These are phyloP conservation scores for Blastobotrys capitulatus DNA, from an alignment of 1,139 yeast genomes.

Conservation along the genomic window DNA sequence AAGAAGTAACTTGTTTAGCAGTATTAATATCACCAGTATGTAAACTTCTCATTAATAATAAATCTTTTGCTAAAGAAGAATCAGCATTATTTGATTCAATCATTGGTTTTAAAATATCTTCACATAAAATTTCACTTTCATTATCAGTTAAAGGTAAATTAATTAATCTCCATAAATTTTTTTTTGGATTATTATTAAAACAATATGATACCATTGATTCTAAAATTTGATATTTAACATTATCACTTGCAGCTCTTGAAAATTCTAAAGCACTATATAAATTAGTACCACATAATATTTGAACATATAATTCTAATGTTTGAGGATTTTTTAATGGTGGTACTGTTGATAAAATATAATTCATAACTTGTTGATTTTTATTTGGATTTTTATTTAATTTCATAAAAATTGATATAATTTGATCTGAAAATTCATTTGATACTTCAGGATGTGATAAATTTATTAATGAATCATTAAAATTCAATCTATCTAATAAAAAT, in stretches of 20 bases:
- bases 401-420: conserved; percentile 19
- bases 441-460: conserved; percentile 24
- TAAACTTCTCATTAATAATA: conserved; percentile 21
- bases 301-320: conserved; percentile 18
- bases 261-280: conserved; percentile 21
- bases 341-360: conserved; percentile 20
- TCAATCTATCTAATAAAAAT: conserved; percentile 23
- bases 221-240: conserved; percentile 14
- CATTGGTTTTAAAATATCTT: conserved; percentile 16
- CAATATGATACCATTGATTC: conserved; percentile 16
- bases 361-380: conserved; percentile 12
- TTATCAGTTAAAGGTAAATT: conserved; percentile 21
- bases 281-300: conserved; percentile 19
- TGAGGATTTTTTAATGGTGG: conserved; percentile 18
- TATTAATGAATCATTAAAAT: conserved; percentile 19
- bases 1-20: conserved; percentile 14
- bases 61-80: conserved; percentile 22
- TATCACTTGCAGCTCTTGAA: conserved; percentile 21
- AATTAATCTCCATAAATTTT: conserved; percentile 23
- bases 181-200: conserved; percentile 10
- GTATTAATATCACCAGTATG: conserved; percentile 21
- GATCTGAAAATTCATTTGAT: conserved; percentile 20
- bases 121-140: conserved; percentile 18
- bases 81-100: conserved; percentile 13
- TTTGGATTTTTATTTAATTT: conserved; percentile 7